Evolutionary conservation across 129 eudicot genomes (phyloP).

Genomic region (Chrysanthemum makinoi): DNA sequence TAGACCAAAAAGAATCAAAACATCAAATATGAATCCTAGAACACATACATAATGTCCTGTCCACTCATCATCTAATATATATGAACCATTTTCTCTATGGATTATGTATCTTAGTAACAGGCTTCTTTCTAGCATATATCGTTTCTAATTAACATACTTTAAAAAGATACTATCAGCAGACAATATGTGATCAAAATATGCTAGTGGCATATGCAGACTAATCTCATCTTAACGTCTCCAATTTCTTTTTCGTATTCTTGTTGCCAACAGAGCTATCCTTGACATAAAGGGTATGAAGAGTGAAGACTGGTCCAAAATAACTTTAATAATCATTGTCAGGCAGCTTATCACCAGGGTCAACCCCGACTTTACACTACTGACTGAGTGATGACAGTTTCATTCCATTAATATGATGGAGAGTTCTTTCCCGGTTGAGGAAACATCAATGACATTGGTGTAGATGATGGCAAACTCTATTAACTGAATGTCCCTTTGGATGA

Average conservation of each 20-base stretch:
- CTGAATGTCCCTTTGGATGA: conserved; percentile 83
- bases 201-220: too few species aligned
- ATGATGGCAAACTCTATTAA: conserved; percentile 65
- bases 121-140: too few species aligned
- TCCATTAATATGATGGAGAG: conserved; percentile 58
- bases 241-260: conserved; percentile 40
- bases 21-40: neutral
- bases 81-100: neutral
- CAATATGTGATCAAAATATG: too few species aligned
- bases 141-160: too few species aligned
- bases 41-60: neutral
- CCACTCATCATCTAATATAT: neutral
- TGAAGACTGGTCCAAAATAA: conserved; percentile 92
- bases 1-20: neutral
- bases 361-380: conserved; percentile 87
- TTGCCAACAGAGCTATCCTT: conserved; percentile 63
- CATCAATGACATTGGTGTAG: conserved; percentile 66
- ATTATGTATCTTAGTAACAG: too few species aligned
- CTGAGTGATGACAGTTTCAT: conserved; percentile 95
- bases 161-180: too few species aligned
- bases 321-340: conserved; percentile 68
- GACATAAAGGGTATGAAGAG: conserved; percentile 49
- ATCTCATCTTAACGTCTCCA: conserved; percentile 71
- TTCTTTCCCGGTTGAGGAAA: conserved; percentile 93
- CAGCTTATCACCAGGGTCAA: conserved; percentile 70